These are phyloP conservation scores for Naematelia aurantialba DNA, from an alignment of 768 basidiomycete species.

Conservation along the genomic window DNA sequence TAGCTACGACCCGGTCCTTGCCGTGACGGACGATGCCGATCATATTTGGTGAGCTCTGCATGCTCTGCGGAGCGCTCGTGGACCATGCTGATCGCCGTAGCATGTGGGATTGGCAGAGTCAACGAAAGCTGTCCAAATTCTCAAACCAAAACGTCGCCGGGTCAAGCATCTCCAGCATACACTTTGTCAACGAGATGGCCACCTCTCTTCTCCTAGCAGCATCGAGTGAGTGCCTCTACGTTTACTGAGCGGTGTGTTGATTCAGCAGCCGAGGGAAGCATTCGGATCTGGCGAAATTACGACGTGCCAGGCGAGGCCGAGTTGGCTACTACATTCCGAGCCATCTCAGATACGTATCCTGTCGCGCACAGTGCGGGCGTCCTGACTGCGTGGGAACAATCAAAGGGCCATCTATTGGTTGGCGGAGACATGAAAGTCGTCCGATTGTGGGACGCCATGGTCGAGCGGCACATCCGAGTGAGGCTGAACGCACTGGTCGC, in stretches of 20 bases:
- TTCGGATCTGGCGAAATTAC: constrained; percentile 89
- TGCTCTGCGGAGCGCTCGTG: constrained; percentile 25
- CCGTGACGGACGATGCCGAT: constrained; percentile 78
- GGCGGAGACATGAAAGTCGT: constrained; percentile 87
- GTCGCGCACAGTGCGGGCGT: constrained; percentile 73
- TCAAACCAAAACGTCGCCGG: constrained; percentile 81
- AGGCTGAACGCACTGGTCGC: too few species aligned
- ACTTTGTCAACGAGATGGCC: constrained; percentile 93
- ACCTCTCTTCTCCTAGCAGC: constrained; percentile 84
- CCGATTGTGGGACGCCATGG: constrained; percentile 90
- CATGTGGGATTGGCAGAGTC: constrained; percentile 90
- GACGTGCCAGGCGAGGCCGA: constrained; percentile 73
- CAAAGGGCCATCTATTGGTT: constrained; percentile 74
- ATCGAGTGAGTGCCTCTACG: constrained; percentile 60
- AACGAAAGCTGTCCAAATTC: constrained; percentile 73
- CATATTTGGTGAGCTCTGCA: constrained; percentile 69
- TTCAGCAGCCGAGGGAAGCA: constrained; percentile 74
- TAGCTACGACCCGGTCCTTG: constrained; percentile 82
- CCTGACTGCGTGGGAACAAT: constrained; percentile 90
- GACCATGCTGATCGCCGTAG: constrained; percentile 52
- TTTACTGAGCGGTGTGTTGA: not conserved
- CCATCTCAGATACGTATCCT: constrained; percentile 70
- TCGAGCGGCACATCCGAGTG: constrained; percentile 56
- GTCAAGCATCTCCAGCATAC: constrained; percentile 77
- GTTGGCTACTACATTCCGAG: constrained; percentile 92